A percentile compares a stretch with the other conserved stretches of the same genome.
Evolutionary conservation across 768 basidiomycete genomes (phyloP).

Genomic region (Hortiboletus campestris): DNA sequence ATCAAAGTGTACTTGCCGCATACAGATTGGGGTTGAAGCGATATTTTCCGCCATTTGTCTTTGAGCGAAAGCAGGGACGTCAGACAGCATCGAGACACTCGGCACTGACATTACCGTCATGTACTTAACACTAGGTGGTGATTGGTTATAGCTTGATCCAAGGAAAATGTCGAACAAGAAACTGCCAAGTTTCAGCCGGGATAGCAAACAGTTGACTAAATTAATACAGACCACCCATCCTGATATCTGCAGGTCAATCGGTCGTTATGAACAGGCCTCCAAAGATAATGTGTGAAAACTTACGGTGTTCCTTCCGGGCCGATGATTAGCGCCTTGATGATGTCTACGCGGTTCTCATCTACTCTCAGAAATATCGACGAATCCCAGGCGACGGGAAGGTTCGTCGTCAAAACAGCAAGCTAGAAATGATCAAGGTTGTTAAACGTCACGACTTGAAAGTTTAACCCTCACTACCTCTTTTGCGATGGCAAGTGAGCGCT

Average conservation of each 20-base stretch:
- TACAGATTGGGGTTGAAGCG: conserved; percentile 96
- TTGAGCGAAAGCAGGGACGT: background rate
- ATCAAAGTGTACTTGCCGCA: conserved; percentile 51
- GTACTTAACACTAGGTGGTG: conserved; percentile 74
- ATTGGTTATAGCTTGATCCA: conserved; percentile 82
- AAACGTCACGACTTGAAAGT: background rate
- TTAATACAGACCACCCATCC: conserved; percentile 75
- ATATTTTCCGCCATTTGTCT: conserved; percentile 87
- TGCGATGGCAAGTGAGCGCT: conserved; percentile 89
- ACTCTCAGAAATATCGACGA: conserved; percentile 92
- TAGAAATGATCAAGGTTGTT: conserved; percentile 31
- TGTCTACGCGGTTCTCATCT: conserved; percentile 87
- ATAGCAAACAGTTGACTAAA: background rate
- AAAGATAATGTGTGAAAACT: conserved; percentile 28
- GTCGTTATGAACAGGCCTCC: background rate
- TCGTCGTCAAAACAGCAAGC: conserved; percentile 92
- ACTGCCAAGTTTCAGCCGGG: conserved; percentile 30
- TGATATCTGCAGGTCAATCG: conserved; percentile 55
- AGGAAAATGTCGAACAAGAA: conserved; percentile 92
- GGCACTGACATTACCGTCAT: conserved; percentile 45
- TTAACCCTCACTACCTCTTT: conserved; percentile 67
- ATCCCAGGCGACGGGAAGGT: conserved; percentile 92
- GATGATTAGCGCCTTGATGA: conserved; percentile 89
- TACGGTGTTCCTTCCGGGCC: conserved; percentile 95
- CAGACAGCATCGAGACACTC: conserved; percentile 6